Evolutionary conservation across 176 grass and related monocot species (phyloP).

Genomic region (Juncus effusus): DNA sequence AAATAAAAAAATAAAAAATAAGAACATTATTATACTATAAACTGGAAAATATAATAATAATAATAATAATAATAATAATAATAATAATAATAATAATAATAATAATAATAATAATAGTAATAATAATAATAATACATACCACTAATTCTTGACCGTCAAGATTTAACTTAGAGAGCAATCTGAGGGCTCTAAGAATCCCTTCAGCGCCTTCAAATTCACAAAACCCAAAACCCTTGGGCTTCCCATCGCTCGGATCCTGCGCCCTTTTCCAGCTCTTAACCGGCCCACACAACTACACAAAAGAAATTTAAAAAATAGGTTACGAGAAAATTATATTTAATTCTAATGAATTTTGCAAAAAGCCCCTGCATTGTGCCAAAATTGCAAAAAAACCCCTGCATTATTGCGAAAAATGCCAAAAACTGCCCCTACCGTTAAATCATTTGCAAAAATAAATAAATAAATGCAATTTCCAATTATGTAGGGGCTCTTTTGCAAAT

Average conservation of each 20-base stretch:
- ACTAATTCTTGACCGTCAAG: constrained; percentile 92
- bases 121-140: constrained; percentile 44
- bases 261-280: constrained; percentile 98
- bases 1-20: constrained; percentile 13
- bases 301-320: not conserved
- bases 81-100: constrained; percentile 31
- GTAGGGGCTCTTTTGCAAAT: too few species aligned
- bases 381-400: too few species aligned
- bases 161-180: constrained; percentile 85
- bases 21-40: constrained; percentile 13
- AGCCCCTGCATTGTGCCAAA: too few species aligned
- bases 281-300: constrained; percentile 78
- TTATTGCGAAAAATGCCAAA: too few species aligned
- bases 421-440: too few species aligned
- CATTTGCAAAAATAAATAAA: too few species aligned
- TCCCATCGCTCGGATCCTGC: constrained; percentile 88
- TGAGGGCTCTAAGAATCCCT: constrained; percentile 76
- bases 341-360: too few species aligned
- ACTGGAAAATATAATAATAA: constrained; percentile 18
- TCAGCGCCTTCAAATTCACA: constrained; percentile 98
- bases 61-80: constrained; percentile 22
- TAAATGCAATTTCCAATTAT: too few species aligned
- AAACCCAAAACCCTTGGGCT: constrained; percentile 88
- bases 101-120: constrained; percentile 31
- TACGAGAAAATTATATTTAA: constrained; percentile 17